These are phyloP conservation scores for Wickerhamiella sergipiensis DNA, from an alignment of 805 yeast genomes.

Conservation along the genomic window DNA sequence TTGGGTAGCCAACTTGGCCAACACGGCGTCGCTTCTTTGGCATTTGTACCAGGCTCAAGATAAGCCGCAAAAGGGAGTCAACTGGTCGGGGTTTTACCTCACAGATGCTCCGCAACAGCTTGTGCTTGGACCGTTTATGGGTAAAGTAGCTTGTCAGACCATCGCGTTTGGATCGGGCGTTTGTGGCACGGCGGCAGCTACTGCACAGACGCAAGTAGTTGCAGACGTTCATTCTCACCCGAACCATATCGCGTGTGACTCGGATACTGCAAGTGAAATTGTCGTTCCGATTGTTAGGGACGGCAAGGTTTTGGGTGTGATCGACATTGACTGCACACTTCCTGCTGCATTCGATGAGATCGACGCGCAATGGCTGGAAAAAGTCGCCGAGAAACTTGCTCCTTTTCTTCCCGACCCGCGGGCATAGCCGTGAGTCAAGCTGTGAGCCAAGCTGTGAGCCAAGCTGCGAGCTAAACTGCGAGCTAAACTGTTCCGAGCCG, in stretches of 20 bases:
- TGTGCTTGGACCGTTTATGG: conserved; percentile 86
- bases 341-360: conserved; percentile 49
- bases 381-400: conserved; percentile 40
- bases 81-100: conserved; percentile 92
- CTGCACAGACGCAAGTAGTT: conserved; percentile 54
- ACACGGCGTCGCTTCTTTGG: conserved; percentile 80
- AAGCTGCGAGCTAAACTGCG: no score
- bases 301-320: conserved; percentile 49
- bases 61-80: conserved; percentile 34
- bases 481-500: no score
- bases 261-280: conserved; percentile 83
- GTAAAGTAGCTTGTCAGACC: conserved; percentile 88
- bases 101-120: conserved; percentile 33
- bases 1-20: conserved; percentile 85
- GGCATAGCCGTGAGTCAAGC: not conserved
- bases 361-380: conserved; percentile 49
- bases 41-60: conserved; percentile 58
- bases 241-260: conserved; percentile 96
- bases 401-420: conserved; percentile 28
- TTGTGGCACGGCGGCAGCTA: conserved; percentile 71
- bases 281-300: conserved; percentile 63
- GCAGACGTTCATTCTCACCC: conserved; percentile 66
- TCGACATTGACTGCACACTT: conserved; percentile 71
- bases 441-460: no score
- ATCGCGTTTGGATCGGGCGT: conserved; percentile 76